Evolutionary conservation across 2,329 filamentous ascomycete species (phyloP), one percentile per base, ranked within the genome.

Genomic region (Colletotrichum acutatum): DNA sequence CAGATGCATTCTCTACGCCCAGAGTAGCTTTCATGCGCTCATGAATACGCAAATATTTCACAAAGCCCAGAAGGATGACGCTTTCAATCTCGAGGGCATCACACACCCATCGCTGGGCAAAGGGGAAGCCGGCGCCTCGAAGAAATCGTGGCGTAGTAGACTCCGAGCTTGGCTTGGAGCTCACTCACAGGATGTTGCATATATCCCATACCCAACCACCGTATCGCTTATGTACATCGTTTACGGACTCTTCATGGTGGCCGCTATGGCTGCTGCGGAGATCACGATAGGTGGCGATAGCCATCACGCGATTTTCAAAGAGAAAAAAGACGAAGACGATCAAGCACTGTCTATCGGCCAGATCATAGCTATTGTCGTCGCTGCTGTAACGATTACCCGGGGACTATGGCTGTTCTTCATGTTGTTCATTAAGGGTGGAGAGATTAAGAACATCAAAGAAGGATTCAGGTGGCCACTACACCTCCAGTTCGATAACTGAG

Each of bases 241-340:
- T 1, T 24, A 57, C 9, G 57, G 46, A 1, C 28, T 73, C 11
- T 73, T 71, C 19, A 28, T 57, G 1, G 16, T 58, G 30, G 58
- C 56, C 0, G 66, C 71, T 6, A 54, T 73, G 56, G 8, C 5
- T 19, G 66, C 71, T 1, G 67, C 49, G 11, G 57, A 61, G 42
- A 37, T 22, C 0, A 28, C 56, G 7, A 14, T 19, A 1, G n/a
- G 61, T 16, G 7, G 6, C 3, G 12, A 66, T 32, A 8, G n/a
- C n/a, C n/a, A n/a, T n/a, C n/a, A 46, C 1, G 6, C n/a, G 2
- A 12, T 34, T 4, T 22, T 3, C 28, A 16, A n/a, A 8, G 1
- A 3, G 1, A 11, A 5, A n/a, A 5, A 37, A 5, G 4, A 1
- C 57, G 37, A 42, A 42, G 37, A 16, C 37, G 37, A 1, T 42